Conservation (phyloP, 768 basidiomycete genomes). For the Boletus coccyginus region DNA sequence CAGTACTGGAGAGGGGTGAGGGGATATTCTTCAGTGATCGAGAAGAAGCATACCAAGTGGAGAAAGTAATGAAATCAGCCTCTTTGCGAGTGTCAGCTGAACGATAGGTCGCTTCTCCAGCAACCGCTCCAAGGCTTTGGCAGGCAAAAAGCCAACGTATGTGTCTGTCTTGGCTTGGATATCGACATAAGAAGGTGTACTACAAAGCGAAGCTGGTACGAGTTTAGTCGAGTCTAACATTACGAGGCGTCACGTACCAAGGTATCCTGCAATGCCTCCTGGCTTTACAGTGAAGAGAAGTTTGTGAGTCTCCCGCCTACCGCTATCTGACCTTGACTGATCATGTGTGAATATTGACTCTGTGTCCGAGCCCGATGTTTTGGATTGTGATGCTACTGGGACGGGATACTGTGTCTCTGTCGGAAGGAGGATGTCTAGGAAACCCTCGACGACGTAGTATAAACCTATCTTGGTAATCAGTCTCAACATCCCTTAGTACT, state of each 20-base stretch:
- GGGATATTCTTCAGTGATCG: background rate
- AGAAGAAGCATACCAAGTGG: slow-evolving; percentile 64
- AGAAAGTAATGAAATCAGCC: slow-evolving; percentile 92
- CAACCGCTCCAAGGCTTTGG: slow-evolving; percentile 82
- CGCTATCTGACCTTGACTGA: slow-evolving; percentile 23
- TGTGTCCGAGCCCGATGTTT: slow-evolving; percentile 28
- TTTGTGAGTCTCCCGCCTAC: slow-evolving; percentile 47
- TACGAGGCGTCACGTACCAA: slow-evolving; percentile 50
- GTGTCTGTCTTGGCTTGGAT: slow-evolving; percentile 96
- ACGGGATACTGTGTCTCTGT: slow-evolving; percentile 11
- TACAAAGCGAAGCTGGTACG: slow-evolving; percentile 75
- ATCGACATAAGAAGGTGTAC: slow-evolving; percentile 92
- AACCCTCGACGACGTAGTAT: slow-evolving; percentile 95
- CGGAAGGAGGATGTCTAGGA: slow-evolving; percentile 87
- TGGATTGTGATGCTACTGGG: slow-evolving; percentile 15
- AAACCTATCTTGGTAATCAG: slow-evolving; percentile 46
- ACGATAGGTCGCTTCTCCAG: slow-evolving; percentile 96
- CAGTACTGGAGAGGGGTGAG: slow-evolving; percentile 54
- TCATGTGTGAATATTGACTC: slow-evolving; percentile 39
- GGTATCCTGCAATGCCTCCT: slow-evolving; percentile 96
- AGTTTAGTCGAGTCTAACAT: background rate
- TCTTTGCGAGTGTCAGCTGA: slow-evolving; percentile 89
- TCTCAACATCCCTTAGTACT: background rate
- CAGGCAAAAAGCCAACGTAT: slow-evolving; percentile 95
- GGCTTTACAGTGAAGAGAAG: slow-evolving; percentile 93